Conservation (phyloP, 371 early-diverging fungal genomes). For the Mucor saturninus region DNA sequence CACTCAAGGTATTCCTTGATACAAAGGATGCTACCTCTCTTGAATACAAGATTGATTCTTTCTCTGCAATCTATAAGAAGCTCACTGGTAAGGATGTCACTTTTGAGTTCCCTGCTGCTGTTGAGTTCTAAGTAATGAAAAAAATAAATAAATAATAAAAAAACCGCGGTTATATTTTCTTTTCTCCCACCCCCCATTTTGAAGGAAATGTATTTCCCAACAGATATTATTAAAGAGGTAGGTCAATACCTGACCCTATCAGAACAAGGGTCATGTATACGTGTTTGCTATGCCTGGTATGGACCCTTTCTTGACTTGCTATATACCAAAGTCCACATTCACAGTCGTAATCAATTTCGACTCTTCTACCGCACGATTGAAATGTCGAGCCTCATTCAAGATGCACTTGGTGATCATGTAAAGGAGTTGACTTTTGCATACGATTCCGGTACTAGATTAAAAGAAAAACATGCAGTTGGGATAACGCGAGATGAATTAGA, state of each 20-base stretch:
- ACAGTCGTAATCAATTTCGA: constrained; percentile 28
- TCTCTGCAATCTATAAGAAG: constrained; percentile 94
- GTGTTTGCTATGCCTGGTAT: constrained; percentile 35
- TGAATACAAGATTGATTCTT: constrained; percentile 98
- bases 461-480: constrained; percentile 11
- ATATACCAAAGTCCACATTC: constrained; percentile 25
- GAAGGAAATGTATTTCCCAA: constrained; percentile 24
- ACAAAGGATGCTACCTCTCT: constrained; percentile 95
- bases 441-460: not conserved
- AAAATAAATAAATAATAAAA: not conserved
- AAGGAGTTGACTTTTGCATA: constrained; percentile 15
- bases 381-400: constrained; percentile 13
- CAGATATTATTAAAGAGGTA: constrained; percentile 31
- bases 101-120: constrained; percentile 89
- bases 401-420: constrained; percentile 25
- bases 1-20: constrained; percentile 95
- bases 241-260: constrained; percentile 25
- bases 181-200: not conserved
- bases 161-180: constrained; percentile 1
- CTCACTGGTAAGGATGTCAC: constrained; percentile 97
- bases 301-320: constrained; percentile 22
- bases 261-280: constrained; percentile 29
- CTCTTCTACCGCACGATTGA: constrained; percentile 25
- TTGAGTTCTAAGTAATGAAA: constrained; percentile 30
- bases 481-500: constrained; percentile 33